These are phyloP conservation scores for Stevia rebaudiana DNA, from an alignment of 140 eudicot genomes.

Conservation along the genomic window DNA sequence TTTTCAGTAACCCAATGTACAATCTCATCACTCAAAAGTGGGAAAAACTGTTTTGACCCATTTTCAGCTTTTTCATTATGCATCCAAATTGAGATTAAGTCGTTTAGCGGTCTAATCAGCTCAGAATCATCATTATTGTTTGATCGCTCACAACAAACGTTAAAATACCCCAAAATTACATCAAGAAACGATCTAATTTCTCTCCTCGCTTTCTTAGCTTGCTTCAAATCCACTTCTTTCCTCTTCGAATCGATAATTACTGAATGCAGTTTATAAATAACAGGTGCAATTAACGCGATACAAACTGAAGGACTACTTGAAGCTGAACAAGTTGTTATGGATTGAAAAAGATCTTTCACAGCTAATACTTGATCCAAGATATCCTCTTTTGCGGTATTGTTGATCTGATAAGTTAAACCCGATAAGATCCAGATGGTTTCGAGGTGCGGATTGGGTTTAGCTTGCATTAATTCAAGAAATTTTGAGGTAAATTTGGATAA, in stretches of 20 bases:
- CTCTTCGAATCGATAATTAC: constrained; percentile 33
- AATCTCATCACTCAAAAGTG: constrained; percentile 40
- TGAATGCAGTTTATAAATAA: constrained; percentile 35
- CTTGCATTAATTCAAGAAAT: constrained; percentile 44
- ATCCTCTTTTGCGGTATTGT: constrained; percentile 28
- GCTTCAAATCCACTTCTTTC: constrained; percentile 37
- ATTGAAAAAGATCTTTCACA: constrained; percentile 49
- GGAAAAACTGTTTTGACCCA: constrained; percentile 41
- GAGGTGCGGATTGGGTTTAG: constrained; percentile 44
- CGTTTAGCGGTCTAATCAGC: constrained; percentile 46
- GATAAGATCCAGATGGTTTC: constrained; percentile 70
- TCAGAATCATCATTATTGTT: constrained; percentile 26
- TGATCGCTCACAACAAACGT: constrained; percentile 35
- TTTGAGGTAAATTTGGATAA: constrained; percentile 28
- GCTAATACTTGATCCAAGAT: constrained; percentile 37
- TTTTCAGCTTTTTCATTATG: constrained; percentile 20
- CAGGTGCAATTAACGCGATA: constrained; percentile 53
- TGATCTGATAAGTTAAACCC: constrained; percentile 28
- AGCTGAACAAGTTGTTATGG: constrained; percentile 41
- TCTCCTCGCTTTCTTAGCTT: constrained; percentile 39
- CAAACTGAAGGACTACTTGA: constrained; percentile 41
- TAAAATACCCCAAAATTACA: constrained; percentile 46
- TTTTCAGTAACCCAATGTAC: constrained; percentile 27
- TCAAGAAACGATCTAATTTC: constrained; percentile 49
- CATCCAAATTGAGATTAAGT: constrained; percentile 52